Percentiles rank a stretch among this genome's conserved stretches.
Evolutionary conservation across 1,284 basidiomycete species (phyloP).

Genomic region (Flammula alnicola): DNA sequence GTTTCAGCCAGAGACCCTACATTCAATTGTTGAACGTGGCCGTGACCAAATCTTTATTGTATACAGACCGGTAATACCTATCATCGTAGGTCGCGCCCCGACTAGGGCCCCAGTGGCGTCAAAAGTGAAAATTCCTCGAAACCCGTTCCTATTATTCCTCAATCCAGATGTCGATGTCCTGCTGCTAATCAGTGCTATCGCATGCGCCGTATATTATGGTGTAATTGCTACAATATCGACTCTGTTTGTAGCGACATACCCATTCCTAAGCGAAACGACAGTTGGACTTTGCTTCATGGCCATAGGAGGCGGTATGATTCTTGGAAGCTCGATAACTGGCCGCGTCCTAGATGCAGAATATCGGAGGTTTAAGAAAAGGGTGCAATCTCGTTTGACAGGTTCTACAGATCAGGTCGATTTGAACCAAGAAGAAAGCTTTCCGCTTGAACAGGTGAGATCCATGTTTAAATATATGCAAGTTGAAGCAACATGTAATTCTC

Average conservation of each 20-base stretch:
- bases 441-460: not conserved
- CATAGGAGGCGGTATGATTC: constrained; percentile 61
- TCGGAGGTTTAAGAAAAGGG: constrained; percentile 6
- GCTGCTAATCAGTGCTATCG: constrained; percentile 60
- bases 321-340: constrained; percentile 55
- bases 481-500: too few species aligned
- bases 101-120: not conserved
- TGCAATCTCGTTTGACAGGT: not conserved
- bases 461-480: too few species aligned
- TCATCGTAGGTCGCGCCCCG: constrained; percentile 47
- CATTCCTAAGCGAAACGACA: constrained; percentile 63
- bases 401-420: not conserved
- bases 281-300: constrained; percentile 37
- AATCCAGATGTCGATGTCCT: constrained; percentile 66
- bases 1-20: constrained; percentile 68
- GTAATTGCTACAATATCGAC: constrained; percentile 69
- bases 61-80: constrained; percentile 57
- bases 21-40: constrained; percentile 37
- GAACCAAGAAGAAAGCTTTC: not conserved
- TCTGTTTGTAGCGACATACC: constrained; percentile 61
- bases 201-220: constrained; percentile 44
- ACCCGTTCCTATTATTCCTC: constrained; percentile 63
- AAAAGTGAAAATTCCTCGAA: constrained; percentile 44
- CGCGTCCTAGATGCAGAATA: constrained; percentile 64
- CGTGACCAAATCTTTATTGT: constrained; percentile 2